Conservation (phyloP, 495 filamentous ascomycete species). For the Penicilliopsis zonata region DNA sequence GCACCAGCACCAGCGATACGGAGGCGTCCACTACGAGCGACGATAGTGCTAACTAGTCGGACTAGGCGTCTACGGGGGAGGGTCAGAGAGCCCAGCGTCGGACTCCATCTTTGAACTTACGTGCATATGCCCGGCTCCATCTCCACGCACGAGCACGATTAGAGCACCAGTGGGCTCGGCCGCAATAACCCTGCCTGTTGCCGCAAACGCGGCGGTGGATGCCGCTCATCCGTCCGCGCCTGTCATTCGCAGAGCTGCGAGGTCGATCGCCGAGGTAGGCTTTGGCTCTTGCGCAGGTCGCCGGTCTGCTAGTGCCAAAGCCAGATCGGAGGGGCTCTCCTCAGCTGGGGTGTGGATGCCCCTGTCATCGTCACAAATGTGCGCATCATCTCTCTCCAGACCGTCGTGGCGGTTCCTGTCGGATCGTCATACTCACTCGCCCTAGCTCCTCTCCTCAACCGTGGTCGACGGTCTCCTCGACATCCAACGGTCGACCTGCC, state of each 20-base stretch:
- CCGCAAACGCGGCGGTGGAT: constrained; percentile 15
- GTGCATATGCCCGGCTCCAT: constrained; percentile 1
- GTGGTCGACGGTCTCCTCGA: constrained; percentile 12
- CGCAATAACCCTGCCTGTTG: constrained; percentile 14
- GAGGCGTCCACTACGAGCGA: neutral
- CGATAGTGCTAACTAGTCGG: too few species aligned
- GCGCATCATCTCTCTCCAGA: constrained; percentile 26
- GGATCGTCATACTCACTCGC: constrained; percentile 17
- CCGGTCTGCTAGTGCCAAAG: too few species aligned
- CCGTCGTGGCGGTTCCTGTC: constrained; percentile 16
- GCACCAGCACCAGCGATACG: neutral
- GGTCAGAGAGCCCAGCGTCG: too few species aligned
- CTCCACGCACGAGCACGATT: constrained; percentile 1
- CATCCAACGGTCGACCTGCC: constrained; percentile 6
- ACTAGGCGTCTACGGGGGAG: constrained; percentile 1
- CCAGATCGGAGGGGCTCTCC: too few species aligned
- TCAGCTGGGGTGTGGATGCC: too few species aligned
- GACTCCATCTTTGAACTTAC: too few species aligned
- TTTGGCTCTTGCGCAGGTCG: constrained; percentile 16
- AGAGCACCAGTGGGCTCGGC: constrained; percentile 4
- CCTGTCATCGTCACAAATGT: constrained; percentile 12
- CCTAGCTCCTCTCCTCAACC: constrained; percentile 15
- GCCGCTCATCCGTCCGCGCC: neutral
- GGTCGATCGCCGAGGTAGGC: constrained; percentile 13
- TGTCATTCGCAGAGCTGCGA: constrained; percentile 1